Percentiles rank a stretch among this genome's conserved stretches.
These are phyloP conservation scores for Aspergillus fumigatiaffinis DNA, from an alignment of 2,329 filamentous ascomycete species.

Conservation along the genomic window DNA sequence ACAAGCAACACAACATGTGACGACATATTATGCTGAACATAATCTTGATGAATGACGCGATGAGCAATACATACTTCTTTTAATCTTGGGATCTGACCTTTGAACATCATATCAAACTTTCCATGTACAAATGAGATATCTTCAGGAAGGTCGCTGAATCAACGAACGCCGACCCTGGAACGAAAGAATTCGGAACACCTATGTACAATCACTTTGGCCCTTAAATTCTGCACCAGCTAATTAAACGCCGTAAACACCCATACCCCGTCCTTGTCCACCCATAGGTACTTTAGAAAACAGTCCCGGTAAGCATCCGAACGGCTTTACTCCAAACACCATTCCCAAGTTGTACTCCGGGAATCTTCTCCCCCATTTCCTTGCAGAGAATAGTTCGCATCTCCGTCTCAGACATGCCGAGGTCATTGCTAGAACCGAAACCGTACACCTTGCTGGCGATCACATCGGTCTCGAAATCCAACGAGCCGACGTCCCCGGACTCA, in stretches of 20 bases:
- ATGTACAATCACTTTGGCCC: background rate
- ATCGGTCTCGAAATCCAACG: conserved; percentile 35
- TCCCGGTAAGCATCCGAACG: conserved; percentile 32
- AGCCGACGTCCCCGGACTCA: conserved; percentile 19
- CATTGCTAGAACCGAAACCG: conserved; percentile 31
- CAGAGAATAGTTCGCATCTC: conserved; percentile 35
- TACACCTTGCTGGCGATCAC: conserved; percentile 40
- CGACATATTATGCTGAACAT: background rate
- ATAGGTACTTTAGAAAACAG: conserved; percentile 25
- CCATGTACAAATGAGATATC: background rate
- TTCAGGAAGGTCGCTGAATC: background rate
- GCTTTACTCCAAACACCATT: conserved; percentile 39
- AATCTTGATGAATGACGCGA: background rate
- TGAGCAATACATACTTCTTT: background rate
- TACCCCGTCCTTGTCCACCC: background rate
- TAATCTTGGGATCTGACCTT: background rate
- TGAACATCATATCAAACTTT: background rate
- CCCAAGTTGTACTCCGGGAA: conserved; percentile 25
- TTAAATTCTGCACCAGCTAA: conserved; percentile 3
- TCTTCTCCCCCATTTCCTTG: conserved; percentile 19
- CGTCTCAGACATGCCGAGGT: conserved; percentile 27
- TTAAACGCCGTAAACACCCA: background rate
- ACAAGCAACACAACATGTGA: background rate
- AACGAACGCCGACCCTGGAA: conserved; percentile 4
- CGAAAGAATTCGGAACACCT: background rate